A percentile compares a stretch with the other conserved stretches of the same genome.
These are phyloP conservation scores for Psilocybe sp. DNA, from an alignment of 768 basidiomycete genomes.

Conservation along the genomic window DNA sequence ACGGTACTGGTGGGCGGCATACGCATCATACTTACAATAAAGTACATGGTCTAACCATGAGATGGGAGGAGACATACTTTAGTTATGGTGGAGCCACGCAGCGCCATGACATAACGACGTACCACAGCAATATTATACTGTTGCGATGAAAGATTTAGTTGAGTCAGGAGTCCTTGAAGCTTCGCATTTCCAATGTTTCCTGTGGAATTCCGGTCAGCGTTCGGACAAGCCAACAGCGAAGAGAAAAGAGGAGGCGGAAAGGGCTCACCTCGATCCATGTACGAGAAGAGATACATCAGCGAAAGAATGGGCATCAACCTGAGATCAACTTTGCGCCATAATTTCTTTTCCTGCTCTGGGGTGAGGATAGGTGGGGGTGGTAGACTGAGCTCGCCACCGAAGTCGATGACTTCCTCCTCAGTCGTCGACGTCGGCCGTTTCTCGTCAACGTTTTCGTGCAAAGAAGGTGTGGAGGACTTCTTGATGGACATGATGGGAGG, in stretches of 20 bases:
- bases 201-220: conserved; percentile 18
- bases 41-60: conserved; percentile 58
- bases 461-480: conserved; percentile 11
- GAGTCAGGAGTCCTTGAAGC: conserved; percentile 55
- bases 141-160: conserved; percentile 55
- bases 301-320: conserved; percentile 57
- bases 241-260: not conserved
- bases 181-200: conserved; percentile 72
- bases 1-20: too few relatives aligned
- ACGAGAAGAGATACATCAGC: conserved; percentile 60
- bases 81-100: not conserved
- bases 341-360: conserved; percentile 44
- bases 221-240: not conserved
- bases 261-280: conserved; percentile 56
- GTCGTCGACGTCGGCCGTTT: conserved; percentile 17
- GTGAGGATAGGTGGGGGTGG: conserved; percentile 46
- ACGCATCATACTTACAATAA: conserved; percentile 45
- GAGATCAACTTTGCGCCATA: conserved; percentile 59
- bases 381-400: conserved; percentile 42
- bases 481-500: conserved; percentile 16
- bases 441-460: conserved; percentile 3
- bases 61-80: not conserved
- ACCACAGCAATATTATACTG: conserved; percentile 69
- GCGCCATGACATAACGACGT: conserved; percentile 2
- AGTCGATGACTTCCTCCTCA: conserved; percentile 27